A percentile compares a stretch with the other conserved stretches of the same genome.
These are phyloP conservation scores for Ilex aquifolium DNA, from an alignment of 257 asterid genomes.

Conservation along the genomic window DNA sequence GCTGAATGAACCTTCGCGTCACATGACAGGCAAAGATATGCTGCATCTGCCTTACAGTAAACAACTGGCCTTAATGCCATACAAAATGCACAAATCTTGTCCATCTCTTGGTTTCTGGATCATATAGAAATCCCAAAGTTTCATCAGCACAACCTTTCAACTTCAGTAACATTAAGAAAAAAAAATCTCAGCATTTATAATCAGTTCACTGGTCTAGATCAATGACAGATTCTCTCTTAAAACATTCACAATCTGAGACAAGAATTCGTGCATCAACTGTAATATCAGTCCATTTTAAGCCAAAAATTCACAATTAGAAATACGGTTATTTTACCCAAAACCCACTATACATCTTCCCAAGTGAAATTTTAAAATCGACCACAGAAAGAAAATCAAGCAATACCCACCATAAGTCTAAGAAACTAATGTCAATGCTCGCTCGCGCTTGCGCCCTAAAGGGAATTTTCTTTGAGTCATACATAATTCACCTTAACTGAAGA, in stretches of 20 bases:
- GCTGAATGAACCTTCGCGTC: slow-evolving; percentile 90
- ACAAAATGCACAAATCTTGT: slow-evolving; percentile 72
- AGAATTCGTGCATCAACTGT: not conserved
- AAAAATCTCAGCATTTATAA: too few relatives aligned
- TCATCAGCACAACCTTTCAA: slow-evolving; percentile 10
- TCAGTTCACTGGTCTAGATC: not conserved
- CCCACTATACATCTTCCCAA: too few relatives aligned
- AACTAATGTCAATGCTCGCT: too few relatives aligned
- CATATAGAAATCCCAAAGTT: not conserved
- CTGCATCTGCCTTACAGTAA: slow-evolving; percentile 79
- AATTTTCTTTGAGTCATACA: too few relatives aligned
- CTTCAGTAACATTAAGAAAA: not conserved
- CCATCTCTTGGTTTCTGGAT: slow-evolving; percentile 30
- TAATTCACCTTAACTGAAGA: too few relatives aligned
- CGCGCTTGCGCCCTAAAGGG: too few relatives aligned
- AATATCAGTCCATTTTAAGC: too few relatives aligned
- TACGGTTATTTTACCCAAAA: too few relatives aligned
- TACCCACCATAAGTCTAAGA: too few relatives aligned
- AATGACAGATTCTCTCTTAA: slow-evolving; percentile 1
- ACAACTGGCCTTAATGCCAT: slow-evolving; percentile 53
- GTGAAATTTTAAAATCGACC: too few relatives aligned
- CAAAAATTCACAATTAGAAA: too few relatives aligned
- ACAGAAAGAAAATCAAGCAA: too few relatives aligned
- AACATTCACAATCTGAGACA: not conserved
- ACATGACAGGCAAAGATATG: slow-evolving; percentile 81